Conservation (phyloP, 2,329 filamentous ascomycete genomes). For the Macroventuria anomochaeta region DNA sequence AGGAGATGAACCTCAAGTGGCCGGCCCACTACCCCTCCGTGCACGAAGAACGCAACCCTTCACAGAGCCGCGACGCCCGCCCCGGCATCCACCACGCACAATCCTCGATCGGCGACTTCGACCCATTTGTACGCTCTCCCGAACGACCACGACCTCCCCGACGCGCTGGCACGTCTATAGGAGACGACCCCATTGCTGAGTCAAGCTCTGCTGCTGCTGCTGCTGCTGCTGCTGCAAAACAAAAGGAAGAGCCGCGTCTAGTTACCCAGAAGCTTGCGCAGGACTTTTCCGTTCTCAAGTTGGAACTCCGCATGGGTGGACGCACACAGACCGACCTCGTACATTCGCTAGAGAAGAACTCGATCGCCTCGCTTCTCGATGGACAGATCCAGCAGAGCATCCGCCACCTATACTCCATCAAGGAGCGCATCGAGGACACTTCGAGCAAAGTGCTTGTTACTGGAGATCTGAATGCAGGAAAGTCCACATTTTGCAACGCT, state of each 20-base stretch:
- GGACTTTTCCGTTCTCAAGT: constrained; percentile 93
- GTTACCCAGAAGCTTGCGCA: constrained; percentile 92
- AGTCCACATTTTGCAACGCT: constrained; percentile 99
- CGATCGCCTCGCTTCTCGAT: constrained; percentile 87
- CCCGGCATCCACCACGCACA: constrained; percentile 70
- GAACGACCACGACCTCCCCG: constrained; percentile 62
- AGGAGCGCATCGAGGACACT: constrained; percentile 95
- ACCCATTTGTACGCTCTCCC: constrained; percentile 47
- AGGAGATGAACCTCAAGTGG: constrained; percentile 90
- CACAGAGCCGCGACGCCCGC: constrained; percentile 58
- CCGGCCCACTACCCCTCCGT: constrained; percentile 93
- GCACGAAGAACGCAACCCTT: constrained; percentile 57
- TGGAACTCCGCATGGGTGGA: constrained; percentile 89
- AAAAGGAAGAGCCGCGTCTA: constrained; percentile 74
- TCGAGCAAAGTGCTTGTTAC: constrained; percentile 96
- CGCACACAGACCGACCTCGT: constrained; percentile 89
- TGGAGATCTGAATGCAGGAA: constrained; percentile 94
- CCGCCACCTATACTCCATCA: constrained; percentile 82
- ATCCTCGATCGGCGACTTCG: constrained; percentile 62
- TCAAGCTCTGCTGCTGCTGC: constrained; percentile 74
- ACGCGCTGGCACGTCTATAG: constrained; percentile 75
- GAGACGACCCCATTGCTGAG: constrained; percentile 65
- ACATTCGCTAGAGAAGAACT: constrained; percentile 90
- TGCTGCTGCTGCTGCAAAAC: constrained; percentile 67
- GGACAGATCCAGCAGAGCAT: constrained; percentile 94